Evolutionary conservation across 2,329 filamentous ascomycete species (phyloP), one percentile per base, ranked within the genome.

Genomic region (Alternaria sp.): DNA sequence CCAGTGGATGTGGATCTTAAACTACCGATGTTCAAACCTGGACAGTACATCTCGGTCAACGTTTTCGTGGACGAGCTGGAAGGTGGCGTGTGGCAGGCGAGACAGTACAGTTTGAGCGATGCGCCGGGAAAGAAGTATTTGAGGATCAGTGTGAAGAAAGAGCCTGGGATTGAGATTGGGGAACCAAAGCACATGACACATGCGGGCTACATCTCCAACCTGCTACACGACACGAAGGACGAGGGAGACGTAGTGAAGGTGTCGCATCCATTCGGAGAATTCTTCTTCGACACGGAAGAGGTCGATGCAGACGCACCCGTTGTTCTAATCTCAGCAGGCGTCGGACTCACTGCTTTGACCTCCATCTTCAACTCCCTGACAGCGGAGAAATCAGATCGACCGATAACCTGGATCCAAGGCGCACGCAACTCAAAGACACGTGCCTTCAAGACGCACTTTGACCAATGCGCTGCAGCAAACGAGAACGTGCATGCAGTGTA

Each of bases 61-160:
- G 77, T 89, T 8, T 82, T 85, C 54, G 84, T 91, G 0, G 86
- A 87, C 1, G 74, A 77, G 64, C 55, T 79, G 14, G 70, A 78
- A 8, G 75, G 73, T 10, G 86, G 87, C n/a, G 84, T 88, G 74
- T 80, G 84, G 67, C 91, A 94, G 78, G 85, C 88, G 18, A 84
- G 91, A 30, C 91, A 93, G 78, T 94, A 93, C 80, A 92, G 89
- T 25, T 84, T 94, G 64, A 90, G 87, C 71, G 90, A 92, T 67
- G 84, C 87, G 54, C 90, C 89, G 3, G 82, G 82, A 3, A 80
- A 84, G 9, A 84, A 87, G 54, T 86, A 88, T 78, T 91, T 92
- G 79, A 87, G 91, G 28, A 89, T 93, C 79, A 91, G 86, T 54
- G 85, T 94, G 60, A 92, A 92, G 84, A 87, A 85, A 63, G 90